phyloP scores from a whole-genome alignment of 768 basidiomycete genomes.

The Pleurotus pulmonarius region DNA sequence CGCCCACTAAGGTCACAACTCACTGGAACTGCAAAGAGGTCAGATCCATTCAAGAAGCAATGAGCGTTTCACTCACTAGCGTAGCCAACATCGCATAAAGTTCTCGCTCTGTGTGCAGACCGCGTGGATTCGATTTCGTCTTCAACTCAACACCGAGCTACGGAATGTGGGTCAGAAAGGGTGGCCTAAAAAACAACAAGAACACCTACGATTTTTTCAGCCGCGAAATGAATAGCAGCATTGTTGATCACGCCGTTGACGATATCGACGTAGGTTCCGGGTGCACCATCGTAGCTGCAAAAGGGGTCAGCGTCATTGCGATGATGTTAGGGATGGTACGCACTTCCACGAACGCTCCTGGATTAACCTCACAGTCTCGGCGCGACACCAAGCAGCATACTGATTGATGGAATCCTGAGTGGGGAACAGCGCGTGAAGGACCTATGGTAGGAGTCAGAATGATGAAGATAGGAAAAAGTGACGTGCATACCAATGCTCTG shows the following conservation, averaged over 20 bases:
- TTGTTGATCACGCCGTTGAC: conserved; percentile 40
- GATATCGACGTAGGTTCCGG: conserved; percentile 34
- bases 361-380: conserved; percentile 17
- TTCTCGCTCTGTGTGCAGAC: conserved; percentile 36
- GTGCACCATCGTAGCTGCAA: conserved; percentile 18
- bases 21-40: conserved; percentile 9
- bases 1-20: background rate
- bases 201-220: conserved; percentile 29
- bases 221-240: conserved; percentile 37
- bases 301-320: background rate
- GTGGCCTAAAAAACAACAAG: background rate
- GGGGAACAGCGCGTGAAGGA: conserved; percentile 26
- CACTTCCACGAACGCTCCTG: conserved; percentile 20
- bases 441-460: conserved; percentile 9
- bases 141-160: conserved; percentile 39
- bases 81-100: conserved; percentile 33
- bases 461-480: background rate
- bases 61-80: conserved; percentile 11
- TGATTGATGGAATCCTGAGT: conserved; percentile 14
- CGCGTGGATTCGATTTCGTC: conserved; percentile 31
- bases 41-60: background rate
- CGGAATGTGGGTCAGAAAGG: background rate
- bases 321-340: background rate
- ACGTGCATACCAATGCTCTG: conserved; percentile 10
- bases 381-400: conserved; percentile 23